Evolutionary conservation across 768 basidiomycete species (phyloP).

Genomic region (Lentinula sp.): DNA sequence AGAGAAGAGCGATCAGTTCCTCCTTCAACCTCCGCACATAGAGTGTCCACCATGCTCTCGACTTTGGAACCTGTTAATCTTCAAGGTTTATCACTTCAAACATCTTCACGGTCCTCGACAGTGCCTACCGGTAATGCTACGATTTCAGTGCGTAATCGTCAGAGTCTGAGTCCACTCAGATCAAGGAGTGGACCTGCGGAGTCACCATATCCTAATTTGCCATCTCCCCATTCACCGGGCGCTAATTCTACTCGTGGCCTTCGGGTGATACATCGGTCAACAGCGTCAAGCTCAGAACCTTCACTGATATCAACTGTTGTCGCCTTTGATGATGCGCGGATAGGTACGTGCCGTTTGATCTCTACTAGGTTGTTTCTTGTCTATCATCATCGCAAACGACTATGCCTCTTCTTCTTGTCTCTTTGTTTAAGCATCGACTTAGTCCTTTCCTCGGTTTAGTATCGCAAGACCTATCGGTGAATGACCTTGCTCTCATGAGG

Average conservation of each 20-base stretch:
- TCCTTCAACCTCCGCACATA: background rate
- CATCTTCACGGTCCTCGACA: conserved; percentile 19
- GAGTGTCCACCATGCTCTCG: conserved; percentile 2
- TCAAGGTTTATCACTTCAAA: conserved; percentile 43
- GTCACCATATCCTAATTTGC: conserved; percentile 9
- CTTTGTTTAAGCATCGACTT: conserved; percentile 10
- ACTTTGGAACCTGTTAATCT: conserved; percentile 33
- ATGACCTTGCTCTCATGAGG: conserved; percentile 39
- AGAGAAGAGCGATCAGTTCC: conserved; percentile 12
- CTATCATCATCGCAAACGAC: conserved; percentile 3
- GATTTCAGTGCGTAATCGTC: conserved; percentile 24
- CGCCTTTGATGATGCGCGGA: conserved; percentile 36
- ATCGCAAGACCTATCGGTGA: conserved; percentile 52
- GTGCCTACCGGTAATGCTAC: conserved; percentile 20
- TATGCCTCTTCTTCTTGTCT: conserved; percentile 9
- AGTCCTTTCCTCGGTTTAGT: conserved; percentile 8
- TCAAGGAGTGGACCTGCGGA: conserved; percentile 30
- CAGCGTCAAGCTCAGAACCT: conserved; percentile 79
- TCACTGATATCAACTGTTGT: conserved; percentile 51
- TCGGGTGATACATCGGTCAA: conserved; percentile 62
- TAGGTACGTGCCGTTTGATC: conserved; percentile 32
- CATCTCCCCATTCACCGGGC: conserved; percentile 16
- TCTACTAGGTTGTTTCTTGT: conserved; percentile 9
- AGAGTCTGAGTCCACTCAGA: conserved; percentile 37
- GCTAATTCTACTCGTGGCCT: conserved; percentile 34